Evolutionary conservation across 306 rosid genomes (phyloP).

Genomic region (Notholithocarpus densiflorus): DNA sequence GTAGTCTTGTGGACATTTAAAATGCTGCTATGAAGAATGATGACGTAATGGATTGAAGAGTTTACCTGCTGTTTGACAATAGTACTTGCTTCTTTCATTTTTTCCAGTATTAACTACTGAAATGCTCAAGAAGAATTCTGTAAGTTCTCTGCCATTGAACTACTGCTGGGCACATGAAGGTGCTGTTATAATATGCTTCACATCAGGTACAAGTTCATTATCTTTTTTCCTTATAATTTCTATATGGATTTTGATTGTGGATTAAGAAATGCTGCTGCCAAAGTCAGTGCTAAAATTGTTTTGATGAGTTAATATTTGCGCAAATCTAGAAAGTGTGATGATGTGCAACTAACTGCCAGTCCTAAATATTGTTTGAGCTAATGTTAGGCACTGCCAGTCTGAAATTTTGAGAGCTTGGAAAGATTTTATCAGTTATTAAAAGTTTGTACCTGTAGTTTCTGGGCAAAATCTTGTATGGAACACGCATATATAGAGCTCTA

Average conservation of each 20-base stretch:
- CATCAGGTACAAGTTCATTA: conserved; percentile 63
- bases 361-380: not conserved
- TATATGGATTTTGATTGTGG: not conserved
- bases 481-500: not conserved
- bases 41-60: not conserved
- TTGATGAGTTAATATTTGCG: not conserved
- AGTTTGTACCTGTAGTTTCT: not conserved
- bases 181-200: conserved; percentile 70
- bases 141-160: conserved; percentile 26
- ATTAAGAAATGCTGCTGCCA: not conserved
- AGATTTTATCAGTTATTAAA: not conserved
- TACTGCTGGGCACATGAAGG: conserved; percentile 70
- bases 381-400: not conserved
- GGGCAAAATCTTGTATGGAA: not conserved
- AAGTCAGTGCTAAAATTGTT: not conserved
- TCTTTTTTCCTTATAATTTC: not conserved
- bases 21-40: not conserved
- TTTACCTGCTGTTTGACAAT: not conserved
- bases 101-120: conserved; percentile 49
- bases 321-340: not conserved
- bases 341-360: not conserved
- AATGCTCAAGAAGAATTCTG: conserved; percentile 44
- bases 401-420: not conserved
- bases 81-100: conserved; percentile 9
- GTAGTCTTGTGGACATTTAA: conserved; percentile 6